Conservation (phyloP, 352 stramenopile genomes). For the Pythium coloratum region DNA sequence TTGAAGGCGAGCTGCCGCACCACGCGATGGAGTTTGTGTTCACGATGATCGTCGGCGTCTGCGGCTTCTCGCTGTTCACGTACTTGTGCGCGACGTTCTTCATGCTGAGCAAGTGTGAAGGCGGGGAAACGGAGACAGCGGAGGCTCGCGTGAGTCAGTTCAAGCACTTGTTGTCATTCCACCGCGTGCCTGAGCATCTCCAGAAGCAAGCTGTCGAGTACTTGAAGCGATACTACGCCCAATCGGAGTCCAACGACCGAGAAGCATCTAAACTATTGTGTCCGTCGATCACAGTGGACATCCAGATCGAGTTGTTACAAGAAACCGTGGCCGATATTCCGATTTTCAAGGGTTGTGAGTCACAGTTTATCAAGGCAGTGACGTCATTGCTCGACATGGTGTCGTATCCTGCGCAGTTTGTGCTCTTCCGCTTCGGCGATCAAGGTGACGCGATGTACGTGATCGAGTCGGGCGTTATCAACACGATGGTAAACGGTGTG, state of each 20-base stretch:
- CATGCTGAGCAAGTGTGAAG: constrained; percentile 71
- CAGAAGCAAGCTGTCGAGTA: constrained; percentile 62
- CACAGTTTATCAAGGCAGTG: constrained; percentile 59
- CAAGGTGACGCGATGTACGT: constrained; percentile 77
- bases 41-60: constrained; percentile 52
- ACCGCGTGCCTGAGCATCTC: constrained; percentile 50
- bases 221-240: constrained; percentile 65
- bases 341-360: constrained; percentile 58
- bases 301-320: constrained; percentile 66
- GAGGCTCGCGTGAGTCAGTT: constrained; percentile 71
- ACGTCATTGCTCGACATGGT: constrained; percentile 57
- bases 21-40: constrained; percentile 55
- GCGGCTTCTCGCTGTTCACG: constrained; percentile 69
- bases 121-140: constrained; percentile 46
- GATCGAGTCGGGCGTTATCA: constrained; percentile 58
- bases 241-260: constrained; percentile 60
- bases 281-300: constrained; percentile 67
- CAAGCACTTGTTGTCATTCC: constrained; percentile 63
- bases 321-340: constrained; percentile 51
- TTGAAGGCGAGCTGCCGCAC: constrained; percentile 63
- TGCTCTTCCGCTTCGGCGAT: constrained; percentile 58
- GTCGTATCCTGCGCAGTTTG: constrained; percentile 50
- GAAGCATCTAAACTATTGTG: constrained; percentile 59
- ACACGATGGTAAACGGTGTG: constrained; percentile 55
- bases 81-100: constrained; percentile 76